Percentiles rank a stretch among this genome's conserved stretches.
phyloP scores from a whole-genome alignment of 306 rosid species.

The Lithocarpus polystachyus region DNA sequence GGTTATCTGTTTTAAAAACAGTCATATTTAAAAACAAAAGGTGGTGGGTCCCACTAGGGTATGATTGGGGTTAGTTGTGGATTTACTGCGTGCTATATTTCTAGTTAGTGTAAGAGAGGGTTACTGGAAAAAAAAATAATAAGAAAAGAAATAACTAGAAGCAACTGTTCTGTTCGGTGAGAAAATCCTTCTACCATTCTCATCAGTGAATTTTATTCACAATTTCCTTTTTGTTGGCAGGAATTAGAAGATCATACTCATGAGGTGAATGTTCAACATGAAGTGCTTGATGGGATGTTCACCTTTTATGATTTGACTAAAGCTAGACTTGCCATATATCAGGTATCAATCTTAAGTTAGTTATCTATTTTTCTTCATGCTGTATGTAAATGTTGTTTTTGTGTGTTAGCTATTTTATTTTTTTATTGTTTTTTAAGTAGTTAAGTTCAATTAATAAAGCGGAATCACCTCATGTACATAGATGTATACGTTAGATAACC shows the following conservation, averaged over 20 bases:
- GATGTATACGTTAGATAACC: too few relatives aligned
- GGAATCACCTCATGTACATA: too few relatives aligned
- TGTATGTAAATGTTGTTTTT: not conserved
- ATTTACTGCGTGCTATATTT: not conserved
- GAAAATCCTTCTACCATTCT: not conserved
- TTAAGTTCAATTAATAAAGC: too few relatives aligned
- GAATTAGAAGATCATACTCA: constrained; percentile 86
- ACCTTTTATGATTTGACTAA: constrained; percentile 78
- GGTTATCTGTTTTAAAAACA: too few relatives aligned
- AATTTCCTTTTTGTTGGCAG: constrained; percentile 33
- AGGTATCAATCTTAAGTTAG: constrained; percentile 50
- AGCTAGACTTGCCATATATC: constrained; percentile 68
- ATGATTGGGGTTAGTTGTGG: not conserved
- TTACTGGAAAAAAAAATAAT: not conserved
- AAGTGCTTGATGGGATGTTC: constrained; percentile 79
- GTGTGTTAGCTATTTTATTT: not conserved
- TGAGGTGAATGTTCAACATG: constrained; percentile 78
- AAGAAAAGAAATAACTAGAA: not conserved
- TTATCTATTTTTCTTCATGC: not conserved
- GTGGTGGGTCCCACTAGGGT: too few relatives aligned
- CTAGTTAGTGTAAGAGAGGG: not conserved
- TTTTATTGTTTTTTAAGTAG: not conserved
- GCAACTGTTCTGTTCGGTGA: not conserved
- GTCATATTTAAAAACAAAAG: too few relatives aligned
- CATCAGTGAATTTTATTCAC: not conserved